Percentiles rank a stretch among this genome's conserved stretches.
phyloP scores from a whole-genome alignment of 805 yeast species.

The Metschnikowia anglica region DNA sequence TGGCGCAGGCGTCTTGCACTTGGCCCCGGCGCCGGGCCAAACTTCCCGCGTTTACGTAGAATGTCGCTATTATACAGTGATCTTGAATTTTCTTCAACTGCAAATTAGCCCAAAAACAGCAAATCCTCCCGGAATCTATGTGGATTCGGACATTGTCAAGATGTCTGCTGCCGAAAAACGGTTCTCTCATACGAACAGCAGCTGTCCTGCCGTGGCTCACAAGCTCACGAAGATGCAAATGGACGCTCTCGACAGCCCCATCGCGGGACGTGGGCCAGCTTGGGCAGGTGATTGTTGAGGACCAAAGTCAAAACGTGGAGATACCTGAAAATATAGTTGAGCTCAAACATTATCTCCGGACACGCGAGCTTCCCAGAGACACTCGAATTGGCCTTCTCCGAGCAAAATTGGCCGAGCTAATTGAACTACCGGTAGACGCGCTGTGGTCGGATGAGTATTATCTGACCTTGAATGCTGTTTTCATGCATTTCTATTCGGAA shows the following conservation, averaged over 20 bases:
- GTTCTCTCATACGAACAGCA: background rate
- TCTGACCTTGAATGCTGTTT: slow-evolving; percentile 23
- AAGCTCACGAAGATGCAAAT: slow-evolving; percentile 4
- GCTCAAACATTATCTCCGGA: slow-evolving; percentile 28
- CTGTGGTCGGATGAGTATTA: slow-evolving; percentile 16
- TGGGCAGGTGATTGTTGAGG: slow-evolving; percentile 4
- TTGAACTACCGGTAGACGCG: slow-evolving; percentile 11
- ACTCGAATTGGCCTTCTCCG: slow-evolving; percentile 22
- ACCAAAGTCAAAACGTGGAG: background rate
- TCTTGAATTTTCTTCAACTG: background rate
- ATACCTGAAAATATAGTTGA: slow-evolving; percentile 1
- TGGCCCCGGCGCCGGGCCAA: too few relatives aligned
- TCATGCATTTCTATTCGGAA: slow-evolving; percentile 20
- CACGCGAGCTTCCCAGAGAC: slow-evolving; percentile 26
- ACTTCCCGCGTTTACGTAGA: too few relatives aligned
- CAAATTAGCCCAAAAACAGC: background rate
- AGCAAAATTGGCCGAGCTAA: slow-evolving; percentile 22
- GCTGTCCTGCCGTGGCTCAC: background rate
- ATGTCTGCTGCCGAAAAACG: background rate
- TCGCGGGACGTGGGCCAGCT: slow-evolving; percentile 1
- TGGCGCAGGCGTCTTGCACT: too few relatives aligned
- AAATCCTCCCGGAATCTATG: background rate
- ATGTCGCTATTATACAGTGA: too few relatives aligned
- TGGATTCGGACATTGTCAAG: background rate
- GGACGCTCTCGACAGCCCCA: slow-evolving; percentile 7